phyloP scores from a whole-genome alignment of 202 grass and related monocot genomes.

The Digitaria exilis region DNA sequence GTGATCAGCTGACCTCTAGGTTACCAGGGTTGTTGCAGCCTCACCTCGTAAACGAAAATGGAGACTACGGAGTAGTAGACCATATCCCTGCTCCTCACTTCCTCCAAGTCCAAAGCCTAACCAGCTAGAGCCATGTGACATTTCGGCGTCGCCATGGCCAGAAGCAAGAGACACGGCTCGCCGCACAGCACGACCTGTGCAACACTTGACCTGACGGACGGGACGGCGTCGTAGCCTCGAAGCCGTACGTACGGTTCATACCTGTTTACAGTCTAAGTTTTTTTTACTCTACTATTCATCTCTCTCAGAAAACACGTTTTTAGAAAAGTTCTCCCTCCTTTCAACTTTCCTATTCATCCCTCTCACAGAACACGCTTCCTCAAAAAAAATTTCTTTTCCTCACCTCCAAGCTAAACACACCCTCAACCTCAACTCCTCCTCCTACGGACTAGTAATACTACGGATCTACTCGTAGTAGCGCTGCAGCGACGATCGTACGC shows the following conservation, averaged over 20 bases:
- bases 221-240: not conserved
- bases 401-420: too few species aligned
- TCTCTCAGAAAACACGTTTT: too few species aligned
- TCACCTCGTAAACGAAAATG: slow-evolving; percentile 30
- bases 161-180: too few species aligned
- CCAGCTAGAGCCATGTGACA: slow-evolving; percentile 33
- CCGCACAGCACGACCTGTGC: not conserved
- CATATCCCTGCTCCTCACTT: slow-evolving; percentile 18
- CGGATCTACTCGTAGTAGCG: not conserved
- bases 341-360: too few species aligned
- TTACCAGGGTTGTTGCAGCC: slow-evolving; percentile 38
- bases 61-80: too few species aligned
- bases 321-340: too few species aligned
- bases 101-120: not conserved
- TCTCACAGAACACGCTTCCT: too few species aligned
- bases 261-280: too few species aligned
- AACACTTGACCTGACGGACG: slow-evolving; percentile 7
- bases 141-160: not conserved
- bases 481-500: not conserved
- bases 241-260: not conserved
- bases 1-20: too few species aligned
- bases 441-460: not conserved
- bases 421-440: not conserved
- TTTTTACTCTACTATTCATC: too few species aligned
- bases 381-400: too few species aligned